Percentiles rank a stretch among this genome's conserved stretches.
Conservation (phyloP, 129 eudicot species). For the Sambucus nigra region DNA sequence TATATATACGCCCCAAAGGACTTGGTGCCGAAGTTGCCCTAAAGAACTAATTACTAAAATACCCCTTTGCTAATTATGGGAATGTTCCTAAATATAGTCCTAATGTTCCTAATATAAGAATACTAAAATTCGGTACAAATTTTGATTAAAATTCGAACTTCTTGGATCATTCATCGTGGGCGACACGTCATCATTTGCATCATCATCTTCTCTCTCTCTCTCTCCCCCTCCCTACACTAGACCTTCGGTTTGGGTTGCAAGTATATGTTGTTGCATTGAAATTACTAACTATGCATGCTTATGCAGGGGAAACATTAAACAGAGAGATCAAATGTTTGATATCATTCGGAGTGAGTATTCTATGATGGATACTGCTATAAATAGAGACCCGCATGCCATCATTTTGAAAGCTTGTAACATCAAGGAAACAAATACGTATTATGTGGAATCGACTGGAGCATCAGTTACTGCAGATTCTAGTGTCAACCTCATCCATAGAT, state of each 20-base stretch:
- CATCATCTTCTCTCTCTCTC: too few species aligned
- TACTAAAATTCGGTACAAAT: too few species aligned
- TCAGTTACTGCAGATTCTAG: constrained; percentile 59
- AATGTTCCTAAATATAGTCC: too few species aligned
- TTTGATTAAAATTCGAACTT: too few species aligned
- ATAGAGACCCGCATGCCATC: constrained; percentile 26
- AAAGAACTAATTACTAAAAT: too few species aligned
- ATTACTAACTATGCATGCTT: constrained; percentile 2
- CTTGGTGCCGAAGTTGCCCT: too few species aligned
- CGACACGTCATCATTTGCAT: too few species aligned
- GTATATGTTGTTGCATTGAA: not conserved
- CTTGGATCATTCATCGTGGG: too few species aligned
- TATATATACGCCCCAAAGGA: too few species aligned
- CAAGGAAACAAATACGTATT: constrained; percentile 28
- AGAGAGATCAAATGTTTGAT: constrained; percentile 43
- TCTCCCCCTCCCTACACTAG: too few species aligned
- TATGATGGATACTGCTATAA: constrained; percentile 33
- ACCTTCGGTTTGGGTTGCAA: not conserved
- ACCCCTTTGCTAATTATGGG: too few species aligned
- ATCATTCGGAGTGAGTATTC: constrained; percentile 46
- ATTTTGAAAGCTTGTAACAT: constrained; percentile 21
- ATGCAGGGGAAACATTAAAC: constrained; percentile 59
- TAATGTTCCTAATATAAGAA: too few species aligned
- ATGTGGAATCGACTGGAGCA: constrained; percentile 67
- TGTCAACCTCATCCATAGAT: constrained; percentile 38